Conservation (phyloP, 2,329 filamentous ascomycete genomes). For the Monosporascus sp. region DNA sequence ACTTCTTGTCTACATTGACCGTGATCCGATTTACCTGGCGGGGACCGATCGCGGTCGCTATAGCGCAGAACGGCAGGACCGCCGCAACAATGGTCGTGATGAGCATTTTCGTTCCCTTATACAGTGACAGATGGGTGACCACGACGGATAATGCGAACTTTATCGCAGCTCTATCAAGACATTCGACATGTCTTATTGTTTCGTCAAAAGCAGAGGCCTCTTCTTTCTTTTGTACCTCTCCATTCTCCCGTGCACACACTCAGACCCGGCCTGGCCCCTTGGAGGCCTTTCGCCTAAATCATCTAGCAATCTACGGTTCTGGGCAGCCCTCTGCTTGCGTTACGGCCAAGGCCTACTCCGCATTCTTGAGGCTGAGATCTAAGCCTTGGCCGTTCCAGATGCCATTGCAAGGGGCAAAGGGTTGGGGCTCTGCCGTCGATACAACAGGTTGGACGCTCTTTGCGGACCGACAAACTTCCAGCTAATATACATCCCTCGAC, state of each 20-base stretch:
- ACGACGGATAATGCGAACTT: background rate
- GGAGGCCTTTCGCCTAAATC: background rate
- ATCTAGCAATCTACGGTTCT: background rate
- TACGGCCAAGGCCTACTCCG: background rate
- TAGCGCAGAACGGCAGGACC: background rate
- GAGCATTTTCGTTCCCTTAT: background rate
- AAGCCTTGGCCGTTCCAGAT: background rate
- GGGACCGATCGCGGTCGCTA: background rate
- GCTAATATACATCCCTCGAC: background rate
- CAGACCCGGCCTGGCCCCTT: background rate
- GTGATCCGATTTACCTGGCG: conserved; percentile 1
- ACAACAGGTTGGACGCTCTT: background rate
- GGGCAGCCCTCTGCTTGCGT: background rate
- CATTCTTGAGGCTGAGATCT: background rate
- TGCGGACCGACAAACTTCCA: background rate
- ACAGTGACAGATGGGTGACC: too few species aligned
- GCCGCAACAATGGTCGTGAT: background rate
- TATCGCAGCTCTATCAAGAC: background rate
- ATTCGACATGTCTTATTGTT: background rate
- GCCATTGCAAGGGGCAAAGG: background rate
- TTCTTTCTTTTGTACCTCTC: background rate
- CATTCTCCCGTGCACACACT: background rate
- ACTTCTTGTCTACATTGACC: conserved; percentile 15
- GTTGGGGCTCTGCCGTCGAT: background rate
- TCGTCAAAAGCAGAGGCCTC: background rate